Evolutionary conservation across 75 land plant genomes (phyloP), one percentile per base, ranked within the genome.

Genomic region (Sequoiadendron giganteum): DNA sequence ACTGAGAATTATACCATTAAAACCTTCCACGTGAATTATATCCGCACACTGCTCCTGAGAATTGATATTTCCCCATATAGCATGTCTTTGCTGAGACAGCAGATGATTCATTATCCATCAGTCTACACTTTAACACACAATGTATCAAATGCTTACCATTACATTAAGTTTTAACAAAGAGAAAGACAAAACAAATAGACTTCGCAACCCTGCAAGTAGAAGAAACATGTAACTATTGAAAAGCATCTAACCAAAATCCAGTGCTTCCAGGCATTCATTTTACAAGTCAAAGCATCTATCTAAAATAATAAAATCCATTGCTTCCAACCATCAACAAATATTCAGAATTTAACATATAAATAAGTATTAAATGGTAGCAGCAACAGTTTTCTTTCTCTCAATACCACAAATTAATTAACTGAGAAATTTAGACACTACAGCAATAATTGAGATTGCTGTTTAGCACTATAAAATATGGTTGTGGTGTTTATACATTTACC

Each of bases 61-160:
- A 82, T 82, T 82, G 84, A 47, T 25, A 43, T 73, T 82, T 82
- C 84, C 52, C 84, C 84, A 82, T 82, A 43, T 82, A 30, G 84
- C 84, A 82, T 82, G 84, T 82, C 84, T 82, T 82, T 82, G 84
- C 84, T 82, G 84, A 82, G 84, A 82, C 84, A 82, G 84, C 84
- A 82, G 52, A 82, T 82, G 84, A 82, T 82, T 82, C 32, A 82
- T 32, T 82, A 43, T 82, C 84, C 84, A 82, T 82, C 84, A 82
- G 84, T 82, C 84, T 47, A 82, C 47, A 45, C 52, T 43, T 82
- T 82, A 82, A 47, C 48, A 82, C 28, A 82, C 32, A 82, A 45
- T 47, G 34, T 47, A 82, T 82, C 49, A 82, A 82, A 82, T 82
- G 84, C 47, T n/a, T 82, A 43, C 15, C 49, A 82, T 82, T 47